These are phyloP conservation scores for Metschnikowia rubicola DNA, from an alignment of 805 yeast genomes.

Conservation along the genomic window DNA sequence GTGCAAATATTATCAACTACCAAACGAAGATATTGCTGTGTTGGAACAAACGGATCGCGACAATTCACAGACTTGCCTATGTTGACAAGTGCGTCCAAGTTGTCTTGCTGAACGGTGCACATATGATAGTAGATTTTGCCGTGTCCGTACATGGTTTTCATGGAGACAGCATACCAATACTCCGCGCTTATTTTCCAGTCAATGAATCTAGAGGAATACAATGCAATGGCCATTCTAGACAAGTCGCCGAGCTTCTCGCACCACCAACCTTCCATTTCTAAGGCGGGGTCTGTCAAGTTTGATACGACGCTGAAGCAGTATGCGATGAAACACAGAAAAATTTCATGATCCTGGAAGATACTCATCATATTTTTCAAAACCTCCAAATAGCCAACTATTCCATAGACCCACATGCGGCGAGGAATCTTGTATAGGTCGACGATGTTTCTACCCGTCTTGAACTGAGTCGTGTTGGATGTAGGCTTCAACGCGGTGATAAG, in stretches of 20 bases:
- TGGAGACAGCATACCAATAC: slow-evolving; percentile 75
- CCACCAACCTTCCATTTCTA: slow-evolving; percentile 73
- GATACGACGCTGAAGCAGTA: slow-evolving; percentile 64
- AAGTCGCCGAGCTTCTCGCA: slow-evolving; percentile 81
- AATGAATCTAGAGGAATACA: slow-evolving; percentile 72
- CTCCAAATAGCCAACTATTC: slow-evolving; percentile 76
- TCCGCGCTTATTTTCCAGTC: slow-evolving; percentile 86
- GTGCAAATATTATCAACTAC: slow-evolving; percentile 76
- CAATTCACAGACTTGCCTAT: slow-evolving; percentile 77
- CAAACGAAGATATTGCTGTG: slow-evolving; percentile 70
- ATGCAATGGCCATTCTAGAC: slow-evolving; percentile 83
- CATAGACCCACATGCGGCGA: slow-evolving; percentile 81
- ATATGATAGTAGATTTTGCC: slow-evolving; percentile 85
- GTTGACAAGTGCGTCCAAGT: slow-evolving; percentile 72
- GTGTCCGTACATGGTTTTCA: slow-evolving; percentile 73
- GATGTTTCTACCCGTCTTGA: slow-evolving; percentile 72
- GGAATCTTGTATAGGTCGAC: slow-evolving; percentile 76
- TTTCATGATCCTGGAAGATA: slow-evolving; percentile 72
- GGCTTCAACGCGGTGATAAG: slow-evolving; percentile 69
- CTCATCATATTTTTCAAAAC: slow-evolving; percentile 72
- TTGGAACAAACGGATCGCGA: slow-evolving; percentile 80
- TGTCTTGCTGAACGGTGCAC: slow-evolving; percentile 80
- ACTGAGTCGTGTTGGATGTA: slow-evolving; percentile 43
- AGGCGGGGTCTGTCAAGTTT: slow-evolving; percentile 50
- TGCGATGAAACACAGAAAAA: slow-evolving; percentile 69